These are phyloP conservation scores for Fonsecaea nubica DNA, from an alignment of 2,329 filamentous ascomycete species.

Conservation along the genomic window DNA sequence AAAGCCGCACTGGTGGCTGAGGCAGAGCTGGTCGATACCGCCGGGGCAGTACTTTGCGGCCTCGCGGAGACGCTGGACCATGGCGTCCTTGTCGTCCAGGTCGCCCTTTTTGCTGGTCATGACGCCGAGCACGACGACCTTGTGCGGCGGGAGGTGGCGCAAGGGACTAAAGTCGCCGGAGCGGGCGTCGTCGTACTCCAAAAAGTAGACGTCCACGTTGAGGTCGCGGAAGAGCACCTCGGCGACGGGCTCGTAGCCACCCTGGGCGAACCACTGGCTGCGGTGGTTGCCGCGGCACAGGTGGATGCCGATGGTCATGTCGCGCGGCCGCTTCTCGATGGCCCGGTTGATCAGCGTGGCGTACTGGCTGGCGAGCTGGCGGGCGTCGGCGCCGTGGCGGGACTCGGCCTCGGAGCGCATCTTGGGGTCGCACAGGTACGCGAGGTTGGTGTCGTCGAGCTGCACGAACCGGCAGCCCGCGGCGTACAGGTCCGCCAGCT, in stretches of 20 bases:
- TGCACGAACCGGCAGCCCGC: constrained; percentile 64
- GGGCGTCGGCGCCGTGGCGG: constrained; percentile 57
- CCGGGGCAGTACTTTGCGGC: constrained; percentile 57
- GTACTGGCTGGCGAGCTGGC: constrained; percentile 59
- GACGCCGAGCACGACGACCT: constrained; percentile 63
- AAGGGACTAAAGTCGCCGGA: constrained; percentile 63
- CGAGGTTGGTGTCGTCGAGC: constrained; percentile 66
- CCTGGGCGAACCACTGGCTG: constrained; percentile 63
- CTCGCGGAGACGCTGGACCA: constrained; percentile 53
- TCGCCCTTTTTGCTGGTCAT: constrained; percentile 65
- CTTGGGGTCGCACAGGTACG: constrained; percentile 63
- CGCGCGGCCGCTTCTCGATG: constrained; percentile 58
- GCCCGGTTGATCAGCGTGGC: constrained; percentile 62
- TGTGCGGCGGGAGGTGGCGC: constrained; percentile 60
- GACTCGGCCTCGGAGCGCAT: constrained; percentile 62
- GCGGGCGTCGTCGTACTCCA: constrained; percentile 65
- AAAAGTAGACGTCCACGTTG: constrained; percentile 65
- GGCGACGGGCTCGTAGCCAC: constrained; percentile 65
- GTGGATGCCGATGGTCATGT: constrained; percentile 64
- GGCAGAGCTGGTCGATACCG: constrained; percentile 62
- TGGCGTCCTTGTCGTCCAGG: constrained; percentile 58
- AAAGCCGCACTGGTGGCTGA: constrained; percentile 66
- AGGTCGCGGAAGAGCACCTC: constrained; percentile 64
- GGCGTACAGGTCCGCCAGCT: constrained; percentile 60
- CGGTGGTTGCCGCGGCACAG: constrained; percentile 65